Evolutionary conservation across 306 rosid species (phyloP).

Genomic region (Trifolium fragiferum): DNA sequence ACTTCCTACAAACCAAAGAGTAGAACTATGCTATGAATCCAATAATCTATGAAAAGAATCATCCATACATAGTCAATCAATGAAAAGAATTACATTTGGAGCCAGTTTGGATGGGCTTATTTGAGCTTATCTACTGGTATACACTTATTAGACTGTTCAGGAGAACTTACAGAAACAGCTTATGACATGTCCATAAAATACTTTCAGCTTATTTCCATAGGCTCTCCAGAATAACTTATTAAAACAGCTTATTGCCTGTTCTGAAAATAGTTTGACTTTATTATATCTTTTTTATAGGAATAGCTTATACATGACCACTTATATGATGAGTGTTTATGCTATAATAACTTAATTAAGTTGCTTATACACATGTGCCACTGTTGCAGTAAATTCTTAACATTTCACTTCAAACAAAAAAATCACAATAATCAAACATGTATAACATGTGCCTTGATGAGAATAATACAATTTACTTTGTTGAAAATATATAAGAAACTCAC

Average conservation of each 20-base stretch:
- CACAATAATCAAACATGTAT: background rate
- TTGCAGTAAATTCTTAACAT: too few relatives aligned
- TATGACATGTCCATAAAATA: too few relatives aligned
- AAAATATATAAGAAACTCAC: constrained; percentile 65
- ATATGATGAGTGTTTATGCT: background rate
- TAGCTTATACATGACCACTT: background rate
- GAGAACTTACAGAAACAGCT: too few relatives aligned
- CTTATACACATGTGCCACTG: background rate
- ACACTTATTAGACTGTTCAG: too few relatives aligned
- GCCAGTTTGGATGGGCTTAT: background rate
- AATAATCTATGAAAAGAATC: constrained; percentile 31
- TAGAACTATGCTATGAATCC: constrained; percentile 26
- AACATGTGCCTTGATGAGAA: constrained; percentile 32
- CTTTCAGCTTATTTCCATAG: too few relatives aligned
- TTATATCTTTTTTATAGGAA: too few relatives aligned
- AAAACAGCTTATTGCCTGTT: too few relatives aligned
- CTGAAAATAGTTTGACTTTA: background rate
- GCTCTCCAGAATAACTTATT: too few relatives aligned
- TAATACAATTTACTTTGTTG: constrained; percentile 22
- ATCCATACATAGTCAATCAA: constrained; percentile 10
- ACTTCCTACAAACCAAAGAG: constrained; percentile 70
- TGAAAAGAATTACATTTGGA: background rate
- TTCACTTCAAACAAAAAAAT: too few relatives aligned
- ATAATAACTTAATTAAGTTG: background rate
- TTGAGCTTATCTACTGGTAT: background rate